Base-by-base conservation (phyloP, 495 filamentous ascomycete species). In the Aspergillus sclerotiicarbonarius region DNA sequence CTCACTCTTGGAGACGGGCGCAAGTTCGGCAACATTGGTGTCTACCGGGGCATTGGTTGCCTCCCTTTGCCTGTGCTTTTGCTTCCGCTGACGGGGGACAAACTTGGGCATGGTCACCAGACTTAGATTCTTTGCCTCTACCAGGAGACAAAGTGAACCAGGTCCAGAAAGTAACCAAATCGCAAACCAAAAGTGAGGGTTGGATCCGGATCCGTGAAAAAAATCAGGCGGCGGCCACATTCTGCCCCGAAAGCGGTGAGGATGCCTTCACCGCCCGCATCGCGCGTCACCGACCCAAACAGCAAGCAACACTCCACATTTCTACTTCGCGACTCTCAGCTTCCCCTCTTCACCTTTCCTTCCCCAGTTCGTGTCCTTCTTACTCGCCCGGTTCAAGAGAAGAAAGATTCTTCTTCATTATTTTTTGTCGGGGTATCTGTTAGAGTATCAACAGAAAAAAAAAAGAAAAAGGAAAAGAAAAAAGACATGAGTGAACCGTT, bases 71-170 rank as follows among this genome's bases (percentile, higher is more conserved):
- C 69, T 67, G 47, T 78, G 67, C 48, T 82, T 79, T 61, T 92
- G 91, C 73, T 96, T 96, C 48, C 91, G 85, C 76, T 90, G 84
- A 51, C 90, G 79, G 9, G 90, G 87, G 2, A 87, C 82, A 62
- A 91, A 94, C 73, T 88, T 89, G 25, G 86, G 80, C 90, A 92
- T 90, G 37, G 53, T 67, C 58, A 20, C 30, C 29, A 43, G 33
- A 15, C 19, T 18, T 30, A 20, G 46, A 10, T 44, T 44, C 53
- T 53, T 30, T 51, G 54, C 20, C 56, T 56, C 53, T 55, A 50
- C 57, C 46, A 18, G 21, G 19, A 57, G 31, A 57, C 33, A 57
- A 62, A 54, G 33, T n/a, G 50, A 51, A 41, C 18, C 35, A 47
- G 32, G 45, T 21, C 16, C 13, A 59, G 25, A 41, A 18, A 56